A percentile compares a stretch with the other conserved stretches of the same genome.
Conservation (phyloP, 768 basidiomycete species). For the Psilocybe sp. region DNA sequence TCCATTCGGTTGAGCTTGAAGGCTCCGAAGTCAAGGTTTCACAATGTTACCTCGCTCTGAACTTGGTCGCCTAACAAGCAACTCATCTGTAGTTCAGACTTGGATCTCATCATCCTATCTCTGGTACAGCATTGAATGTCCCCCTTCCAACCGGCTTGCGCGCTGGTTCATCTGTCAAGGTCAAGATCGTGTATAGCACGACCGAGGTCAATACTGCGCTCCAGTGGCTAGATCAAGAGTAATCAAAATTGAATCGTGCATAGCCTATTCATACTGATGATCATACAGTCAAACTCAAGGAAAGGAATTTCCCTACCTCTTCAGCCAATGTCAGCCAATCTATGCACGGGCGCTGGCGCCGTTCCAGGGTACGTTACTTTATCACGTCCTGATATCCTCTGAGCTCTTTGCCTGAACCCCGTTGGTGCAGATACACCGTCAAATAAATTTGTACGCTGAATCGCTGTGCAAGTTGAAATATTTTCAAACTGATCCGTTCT, state of each 20-base stretch:
- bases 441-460: conserved; percentile 66
- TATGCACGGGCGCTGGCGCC: conserved; percentile 80
- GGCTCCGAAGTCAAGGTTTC: conserved; percentile 47
- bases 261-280: conserved; percentile 20
- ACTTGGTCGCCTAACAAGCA: neutral
- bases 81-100: conserved; percentile 43
- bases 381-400: neutral
- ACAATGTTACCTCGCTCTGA: conserved; percentile 2
- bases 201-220: conserved; percentile 73
- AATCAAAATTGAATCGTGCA: neutral
- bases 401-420: neutral
- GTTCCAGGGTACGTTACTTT: conserved; percentile 55
- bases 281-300: conserved; percentile 71
- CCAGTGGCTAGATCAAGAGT: conserved; percentile 87
- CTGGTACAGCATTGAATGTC: conserved; percentile 76
- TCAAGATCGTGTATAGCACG: conserved; percentile 68
- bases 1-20: conserved; percentile 52
- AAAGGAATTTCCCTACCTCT: conserved; percentile 80
- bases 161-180: conserved; percentile 45
- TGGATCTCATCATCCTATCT: conserved; percentile 57
- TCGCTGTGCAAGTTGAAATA: neutral
- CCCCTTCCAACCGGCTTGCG: conserved; percentile 42
- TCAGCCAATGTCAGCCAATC: conserved; percentile 93
- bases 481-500: neutral
- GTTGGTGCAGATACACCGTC: conserved; percentile 72